These are phyloP conservation scores for Castanopsis chinensis DNA, from an alignment of 306 rosid species.

Conservation along the genomic window DNA sequence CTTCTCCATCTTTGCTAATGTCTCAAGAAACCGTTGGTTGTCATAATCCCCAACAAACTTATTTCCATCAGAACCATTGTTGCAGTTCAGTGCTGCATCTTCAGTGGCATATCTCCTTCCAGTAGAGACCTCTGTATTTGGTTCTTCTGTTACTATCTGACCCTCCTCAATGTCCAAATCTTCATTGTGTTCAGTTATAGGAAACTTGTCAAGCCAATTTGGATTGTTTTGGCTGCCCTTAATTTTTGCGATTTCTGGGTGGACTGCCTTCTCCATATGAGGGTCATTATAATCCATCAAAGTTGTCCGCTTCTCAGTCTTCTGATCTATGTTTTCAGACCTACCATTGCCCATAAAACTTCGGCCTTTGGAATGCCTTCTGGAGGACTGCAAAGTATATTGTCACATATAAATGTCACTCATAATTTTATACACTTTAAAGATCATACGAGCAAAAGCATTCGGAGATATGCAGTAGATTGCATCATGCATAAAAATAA, in stretches of 20 bases:
- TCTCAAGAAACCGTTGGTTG: constrained; percentile 54
- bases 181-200: constrained; percentile 31
- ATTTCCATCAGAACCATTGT: constrained; percentile 16
- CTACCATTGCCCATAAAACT: constrained; percentile 27
- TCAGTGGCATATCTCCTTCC: constrained; percentile 32
- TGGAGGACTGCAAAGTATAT: constrained; percentile 48
- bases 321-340: constrained; percentile 33
- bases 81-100: constrained; percentile 10
- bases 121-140: constrained; percentile 6
- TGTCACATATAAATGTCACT: constrained; percentile 34
- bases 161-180: constrained; percentile 52
- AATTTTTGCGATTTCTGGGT: constrained; percentile 4
- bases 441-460: background rate
- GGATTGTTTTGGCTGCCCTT: constrained; percentile 11
- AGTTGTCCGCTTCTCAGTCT: constrained; percentile 32
- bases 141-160: constrained; percentile 51
- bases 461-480: constrained; percentile 12
- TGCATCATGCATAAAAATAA: constrained; percentile 11
- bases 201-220: constrained; percentile 30
- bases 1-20: constrained; percentile 75
- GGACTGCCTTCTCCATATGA: constrained; percentile 12
- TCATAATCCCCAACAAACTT: constrained; percentile 31
- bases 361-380: constrained; percentile 38
- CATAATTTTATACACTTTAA: constrained; percentile 1
- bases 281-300: constrained; percentile 28